Percentiles rank a stretch among this genome's conserved stretches.
These are phyloP conservation scores for Pogostemon cablin DNA, from an alignment of 257 asterid genomes.

Conservation along the genomic window DNA sequence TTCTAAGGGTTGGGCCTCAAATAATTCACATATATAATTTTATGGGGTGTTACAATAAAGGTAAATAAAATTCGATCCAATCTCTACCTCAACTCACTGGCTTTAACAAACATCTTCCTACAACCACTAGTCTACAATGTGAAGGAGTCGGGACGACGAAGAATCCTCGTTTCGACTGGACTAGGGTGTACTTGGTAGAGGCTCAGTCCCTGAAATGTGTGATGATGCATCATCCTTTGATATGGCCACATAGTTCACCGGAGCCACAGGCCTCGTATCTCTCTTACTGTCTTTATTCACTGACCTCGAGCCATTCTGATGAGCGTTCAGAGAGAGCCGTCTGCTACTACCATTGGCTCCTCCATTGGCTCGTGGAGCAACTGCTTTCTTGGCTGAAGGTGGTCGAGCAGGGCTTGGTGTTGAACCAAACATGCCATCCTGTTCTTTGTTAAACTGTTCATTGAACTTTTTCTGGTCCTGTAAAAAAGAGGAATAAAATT, in stretches of 20 bases:
- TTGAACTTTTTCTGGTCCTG: slow-evolving; percentile 85
- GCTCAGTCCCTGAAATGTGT: slow-evolving; percentile 43
- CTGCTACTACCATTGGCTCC: slow-evolving; percentile 67
- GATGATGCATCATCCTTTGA: slow-evolving; percentile 61
- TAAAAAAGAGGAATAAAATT: slow-evolving; percentile 14
- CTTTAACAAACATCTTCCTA: slow-evolving; percentile 26
- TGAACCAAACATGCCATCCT: slow-evolving; percentile 60
- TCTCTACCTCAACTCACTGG: slow-evolving; percentile 27
- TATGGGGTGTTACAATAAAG: background rate
- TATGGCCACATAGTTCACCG: slow-evolving; percentile 75
- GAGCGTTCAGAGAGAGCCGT: slow-evolving; percentile 79
- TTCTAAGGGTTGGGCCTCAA: too few relatives aligned
- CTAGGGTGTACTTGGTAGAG: slow-evolving; percentile 46
- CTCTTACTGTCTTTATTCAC: slow-evolving; percentile 73
- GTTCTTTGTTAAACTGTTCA: slow-evolving; percentile 71
- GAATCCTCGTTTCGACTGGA: background rate
- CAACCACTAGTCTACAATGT: slow-evolving; percentile 10
- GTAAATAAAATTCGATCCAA: slow-evolving; percentile 7
- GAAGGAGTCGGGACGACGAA: slow-evolving; percentile 9
- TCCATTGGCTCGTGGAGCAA: slow-evolving; percentile 74
- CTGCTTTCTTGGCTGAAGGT: slow-evolving; percentile 66
- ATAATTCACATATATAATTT: too few relatives aligned
- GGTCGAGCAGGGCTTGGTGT: slow-evolving; percentile 91
- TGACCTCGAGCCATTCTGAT: slow-evolving; percentile 87
- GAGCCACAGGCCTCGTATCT: slow-evolving; percentile 64